Base-by-base conservation (phyloP, 495 filamentous ascomycete species). In the Penicillium steckii region DNA sequence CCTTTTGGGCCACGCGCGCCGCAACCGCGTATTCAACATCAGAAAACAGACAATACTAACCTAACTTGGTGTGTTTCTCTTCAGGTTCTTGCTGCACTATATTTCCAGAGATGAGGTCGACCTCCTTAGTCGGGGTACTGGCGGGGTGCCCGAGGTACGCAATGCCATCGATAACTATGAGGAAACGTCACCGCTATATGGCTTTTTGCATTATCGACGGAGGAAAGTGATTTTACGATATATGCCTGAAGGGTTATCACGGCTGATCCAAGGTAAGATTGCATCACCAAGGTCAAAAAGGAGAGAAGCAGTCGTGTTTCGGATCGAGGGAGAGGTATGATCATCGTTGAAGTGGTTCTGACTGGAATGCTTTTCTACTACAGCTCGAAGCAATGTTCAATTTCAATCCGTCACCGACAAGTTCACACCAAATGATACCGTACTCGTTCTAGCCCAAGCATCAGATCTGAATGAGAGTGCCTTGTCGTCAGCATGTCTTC, bases 81-180 rank as follows among this genome's bases (percentile, higher is more conserved):
- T 44, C 56, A 97, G 94, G 94, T 91, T 98, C 68, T 82, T 97
- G 50, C 84, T 97, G 51, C 92, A 94, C 62, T 98, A 98, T 67
- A 78, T 81, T 38, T 86, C 88, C 53, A 85, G 94, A 62, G 94
- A 97, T 75, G 90, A 92, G 59, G 82, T 97, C 17, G 85, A 89
- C 55, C 73, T 97, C 22, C 77, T 92, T 18, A 82, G 79, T 33
- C 83, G 81, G 50, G 94, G 95, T 29, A 88, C 74, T 61, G 89
- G 89, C 49, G 94, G 94, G 44, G 88, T 95, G 27, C 80, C 85
- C 58, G 95, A 96, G 64, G 82, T 94, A 43, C 84, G 91, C 50
- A 85, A 82, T 53, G 78, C 84, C 37, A 84, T 97, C 55, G 84
- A 86, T 25, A 74, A 80, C 56, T 95, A 95, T 61, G 80, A 86